Conservation (phyloP, 441 rosid genomes). For the Francoa sonchifolia region DNA sequence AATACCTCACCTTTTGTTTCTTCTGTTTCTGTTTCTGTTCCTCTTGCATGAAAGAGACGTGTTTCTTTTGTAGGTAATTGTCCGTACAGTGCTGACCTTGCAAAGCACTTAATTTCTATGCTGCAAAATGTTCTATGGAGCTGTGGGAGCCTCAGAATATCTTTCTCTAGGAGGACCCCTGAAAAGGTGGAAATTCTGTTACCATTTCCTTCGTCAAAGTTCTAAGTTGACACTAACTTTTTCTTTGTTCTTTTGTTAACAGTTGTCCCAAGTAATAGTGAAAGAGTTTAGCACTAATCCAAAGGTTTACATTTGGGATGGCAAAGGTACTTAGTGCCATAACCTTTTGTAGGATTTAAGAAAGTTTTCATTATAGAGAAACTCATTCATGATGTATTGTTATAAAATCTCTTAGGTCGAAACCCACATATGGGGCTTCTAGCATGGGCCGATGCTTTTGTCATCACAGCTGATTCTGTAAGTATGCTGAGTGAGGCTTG, state of each 20-base stretch:
- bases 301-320: slow-evolving; percentile 71
- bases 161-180: slow-evolving; percentile 75
- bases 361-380: not conserved
- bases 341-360: not conserved
- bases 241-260: slow-evolving; percentile 5
- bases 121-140: slow-evolving; percentile 45
- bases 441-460: slow-evolving; percentile 97
- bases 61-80: slow-evolving; percentile 40
- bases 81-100: slow-evolving; percentile 66
- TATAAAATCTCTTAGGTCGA: slow-evolving; percentile 39
- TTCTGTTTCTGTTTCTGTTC: too few species aligned
- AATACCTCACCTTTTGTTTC: too few species aligned
- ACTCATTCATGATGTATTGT: slow-evolving; percentile 6
- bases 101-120: slow-evolving; percentile 43
- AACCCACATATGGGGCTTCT: slow-evolving; percentile 81
- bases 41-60: too few species aligned
- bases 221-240: slow-evolving; percentile 2
- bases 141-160: slow-evolving; percentile 78
- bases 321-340: slow-evolving; percentile 43
- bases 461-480: slow-evolving; percentile 87
- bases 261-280: slow-evolving; percentile 53
- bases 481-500: slow-evolving; percentile 90
- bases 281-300: slow-evolving; percentile 55
- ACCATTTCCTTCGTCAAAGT: slow-evolving; percentile 3
- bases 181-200: slow-evolving; percentile 35